A percentile compares a stretch with the other conserved stretches of the same genome.
Conservation (phyloP, 345 rosid species). For the Aethionema arabicum region DNA sequence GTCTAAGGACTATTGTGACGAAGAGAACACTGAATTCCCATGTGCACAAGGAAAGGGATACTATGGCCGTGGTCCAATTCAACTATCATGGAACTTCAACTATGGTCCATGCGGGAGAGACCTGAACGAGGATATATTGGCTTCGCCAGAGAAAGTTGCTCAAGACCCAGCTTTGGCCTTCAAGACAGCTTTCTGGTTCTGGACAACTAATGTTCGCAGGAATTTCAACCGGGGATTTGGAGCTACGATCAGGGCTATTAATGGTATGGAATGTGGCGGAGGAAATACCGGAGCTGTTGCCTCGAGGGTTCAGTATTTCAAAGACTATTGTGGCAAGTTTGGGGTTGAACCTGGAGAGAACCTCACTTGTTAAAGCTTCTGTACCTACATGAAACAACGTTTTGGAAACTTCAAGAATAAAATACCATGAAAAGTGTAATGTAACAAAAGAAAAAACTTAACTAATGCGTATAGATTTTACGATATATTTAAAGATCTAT, state of each 20-base stretch:
- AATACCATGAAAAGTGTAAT: neutral
- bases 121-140: constrained; percentile 45
- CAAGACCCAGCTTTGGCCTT: constrained; percentile 53
- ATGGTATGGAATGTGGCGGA: constrained; percentile 56
- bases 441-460: too few species aligned
- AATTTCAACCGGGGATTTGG: constrained; percentile 58
- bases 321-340: constrained; percentile 46
- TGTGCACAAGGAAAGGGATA: constrained; percentile 52
- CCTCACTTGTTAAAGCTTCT: constrained; percentile 46
- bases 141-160: constrained; percentile 58
- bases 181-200: constrained; percentile 70
- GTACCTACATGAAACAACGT: neutral
- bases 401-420: constrained; percentile 9
- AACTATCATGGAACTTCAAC: constrained; percentile 61
- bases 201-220: constrained; percentile 50
- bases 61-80: constrained; percentile 67
- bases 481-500: too few species aligned
- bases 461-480: too few species aligned
- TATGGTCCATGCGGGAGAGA: constrained; percentile 57
- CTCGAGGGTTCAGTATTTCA: constrained; percentile 44
- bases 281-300: constrained; percentile 34
- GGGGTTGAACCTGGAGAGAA: constrained; percentile 55
- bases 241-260: constrained; percentile 57
- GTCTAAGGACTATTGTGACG: constrained; percentile 42
- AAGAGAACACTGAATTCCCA: constrained; percentile 41